Evolutionary conservation across 1,284 basidiomycete genomes (phyloP).

Genomic region (Trichosporon sp.): DNA sequence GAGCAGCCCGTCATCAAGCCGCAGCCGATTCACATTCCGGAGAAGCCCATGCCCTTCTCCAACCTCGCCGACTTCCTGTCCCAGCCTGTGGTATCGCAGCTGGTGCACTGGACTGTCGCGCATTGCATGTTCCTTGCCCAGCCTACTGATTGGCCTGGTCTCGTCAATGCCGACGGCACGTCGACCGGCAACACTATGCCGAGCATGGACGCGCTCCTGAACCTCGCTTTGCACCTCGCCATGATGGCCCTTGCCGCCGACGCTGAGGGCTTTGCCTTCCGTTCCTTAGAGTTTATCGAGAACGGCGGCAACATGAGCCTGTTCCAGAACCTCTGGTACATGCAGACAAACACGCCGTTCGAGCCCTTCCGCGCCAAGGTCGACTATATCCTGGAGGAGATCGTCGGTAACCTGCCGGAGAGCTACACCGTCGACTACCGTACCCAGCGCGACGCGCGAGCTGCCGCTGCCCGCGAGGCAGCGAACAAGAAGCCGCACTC

Average conservation of each 20-base stretch:
- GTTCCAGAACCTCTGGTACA: slow-evolving; percentile 58
- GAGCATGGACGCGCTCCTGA: slow-evolving; percentile 58
- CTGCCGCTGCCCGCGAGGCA: slow-evolving; percentile 24
- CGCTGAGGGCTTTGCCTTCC: slow-evolving; percentile 58
- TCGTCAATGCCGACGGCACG: slow-evolving; percentile 12
- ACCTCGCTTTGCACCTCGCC: slow-evolving; percentile 76
- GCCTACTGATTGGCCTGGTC: slow-evolving; percentile 26
- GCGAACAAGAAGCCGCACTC: slow-evolving; percentile 54
- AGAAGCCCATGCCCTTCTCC: slow-evolving; percentile 26
- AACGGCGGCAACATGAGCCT: slow-evolving; percentile 49
- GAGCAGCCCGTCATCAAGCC: slow-evolving; percentile 69
- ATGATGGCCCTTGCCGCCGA: slow-evolving; percentile 75
- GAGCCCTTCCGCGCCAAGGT: slow-evolving; percentile 64
- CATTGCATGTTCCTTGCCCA: slow-evolving; percentile 35
- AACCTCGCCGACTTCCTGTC: slow-evolving; percentile 33
- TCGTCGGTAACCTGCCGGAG: slow-evolving; percentile 53
- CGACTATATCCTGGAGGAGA: slow-evolving; percentile 65
- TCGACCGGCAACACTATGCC: slow-evolving; percentile 24
- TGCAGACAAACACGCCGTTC: slow-evolving; percentile 70
- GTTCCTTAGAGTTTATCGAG: slow-evolving; percentile 56
- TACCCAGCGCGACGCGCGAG: slow-evolving; percentile 38
- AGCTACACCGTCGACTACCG: slow-evolving; percentile 52
- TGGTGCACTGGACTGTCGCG: slow-evolving; percentile 36
- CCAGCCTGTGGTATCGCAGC: slow-evolving; percentile 27
- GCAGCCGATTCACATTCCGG: slow-evolving; percentile 58